Evolutionary conservation across 169 alveolate genomes (phyloP).

Genomic region (Plasmodium adleri): DNA sequence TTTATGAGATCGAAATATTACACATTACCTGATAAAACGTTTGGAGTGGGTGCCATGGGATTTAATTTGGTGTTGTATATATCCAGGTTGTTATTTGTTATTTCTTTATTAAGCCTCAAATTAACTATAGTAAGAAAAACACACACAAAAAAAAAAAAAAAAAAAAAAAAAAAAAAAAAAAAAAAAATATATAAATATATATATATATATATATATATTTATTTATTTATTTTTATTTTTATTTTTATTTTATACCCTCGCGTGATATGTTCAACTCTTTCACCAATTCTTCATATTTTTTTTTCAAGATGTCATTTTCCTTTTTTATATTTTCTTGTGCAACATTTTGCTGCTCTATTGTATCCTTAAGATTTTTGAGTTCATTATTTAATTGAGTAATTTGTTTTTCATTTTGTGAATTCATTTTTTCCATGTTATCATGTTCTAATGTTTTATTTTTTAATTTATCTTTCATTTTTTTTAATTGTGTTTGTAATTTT

Average conservation of each 20-base stretch:
- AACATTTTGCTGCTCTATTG: conserved; percentile 14
- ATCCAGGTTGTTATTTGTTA: conserved; percentile 55
- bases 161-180: background rate
- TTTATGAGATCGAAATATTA: background rate
- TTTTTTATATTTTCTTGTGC: conserved; percentile 19
- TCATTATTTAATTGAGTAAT: conserved; percentile 24
- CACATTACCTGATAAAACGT: conserved; percentile 33
- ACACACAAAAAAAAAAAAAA: too few species aligned
- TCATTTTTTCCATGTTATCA: conserved; percentile 24
- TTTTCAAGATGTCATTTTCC: conserved; percentile 22
- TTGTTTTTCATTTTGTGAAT: conserved; percentile 29
- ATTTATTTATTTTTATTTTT: background rate
- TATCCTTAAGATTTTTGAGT: background rate
- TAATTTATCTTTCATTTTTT: conserved; percentile 63
- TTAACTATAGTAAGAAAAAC: conserved; percentile 14
- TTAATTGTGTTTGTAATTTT: conserved; percentile 61
- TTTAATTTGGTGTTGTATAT: conserved; percentile 27
- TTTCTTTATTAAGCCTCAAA: conserved; percentile 57
- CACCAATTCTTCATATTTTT: conserved; percentile 42
- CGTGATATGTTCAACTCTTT: conserved; percentile 73
- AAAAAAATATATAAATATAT: background rate
- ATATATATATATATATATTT: background rate
- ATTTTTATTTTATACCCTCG: conserved; percentile 25
- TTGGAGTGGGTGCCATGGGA: conserved; percentile 37
- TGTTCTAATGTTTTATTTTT: conserved; percentile 48